phyloP scores from a whole-genome alignment of 495 filamentous ascomycete genomes.

The Ramalina intermedia region DNA sequence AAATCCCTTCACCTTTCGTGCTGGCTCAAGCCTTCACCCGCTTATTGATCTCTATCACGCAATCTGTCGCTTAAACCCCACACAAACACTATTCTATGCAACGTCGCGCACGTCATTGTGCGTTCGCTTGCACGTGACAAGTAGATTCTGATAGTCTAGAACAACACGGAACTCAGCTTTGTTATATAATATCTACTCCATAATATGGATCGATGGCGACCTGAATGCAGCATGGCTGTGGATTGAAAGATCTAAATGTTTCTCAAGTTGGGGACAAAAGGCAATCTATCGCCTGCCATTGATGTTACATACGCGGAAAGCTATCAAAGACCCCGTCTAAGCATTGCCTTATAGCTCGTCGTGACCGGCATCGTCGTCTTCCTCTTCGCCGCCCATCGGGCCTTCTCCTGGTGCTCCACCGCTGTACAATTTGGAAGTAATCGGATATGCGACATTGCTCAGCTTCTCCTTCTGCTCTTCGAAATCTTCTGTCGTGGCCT shows the following conservation, averaged over 20 bases:
- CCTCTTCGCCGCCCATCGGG: slow-evolving; percentile 35
- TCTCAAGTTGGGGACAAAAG: background rate
- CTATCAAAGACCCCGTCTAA: background rate
- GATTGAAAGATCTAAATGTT: background rate
- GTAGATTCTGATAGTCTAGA: background rate
- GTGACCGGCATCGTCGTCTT: slow-evolving; percentile 56
- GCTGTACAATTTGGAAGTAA: slow-evolving; percentile 93
- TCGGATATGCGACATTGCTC: slow-evolving; percentile 89
- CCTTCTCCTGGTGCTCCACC: slow-evolving; percentile 39
- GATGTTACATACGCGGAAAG: background rate
- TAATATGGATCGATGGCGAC: background rate
- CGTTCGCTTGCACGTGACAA: background rate
- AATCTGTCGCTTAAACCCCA: slow-evolving; percentile 4
- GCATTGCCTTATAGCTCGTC: slow-evolving; percentile 67
- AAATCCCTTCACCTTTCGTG: too few species aligned
- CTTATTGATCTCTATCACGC: slow-evolving; percentile 8
- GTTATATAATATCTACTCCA: background rate
- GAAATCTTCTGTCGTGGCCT: slow-evolving; percentile 83
- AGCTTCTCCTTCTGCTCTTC: slow-evolving; percentile 99
- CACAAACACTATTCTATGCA: slow-evolving; percentile 1
- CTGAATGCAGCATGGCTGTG: too few species aligned
- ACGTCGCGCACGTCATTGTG: background rate
- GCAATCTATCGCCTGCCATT: background rate
- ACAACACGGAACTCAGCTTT: too few species aligned
- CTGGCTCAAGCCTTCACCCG: background rate